Evolutionary conservation across 139 green algal species (phyloP), one percentile per base, ranked within the genome.

Genomic region (Closterium sp.): DNA sequence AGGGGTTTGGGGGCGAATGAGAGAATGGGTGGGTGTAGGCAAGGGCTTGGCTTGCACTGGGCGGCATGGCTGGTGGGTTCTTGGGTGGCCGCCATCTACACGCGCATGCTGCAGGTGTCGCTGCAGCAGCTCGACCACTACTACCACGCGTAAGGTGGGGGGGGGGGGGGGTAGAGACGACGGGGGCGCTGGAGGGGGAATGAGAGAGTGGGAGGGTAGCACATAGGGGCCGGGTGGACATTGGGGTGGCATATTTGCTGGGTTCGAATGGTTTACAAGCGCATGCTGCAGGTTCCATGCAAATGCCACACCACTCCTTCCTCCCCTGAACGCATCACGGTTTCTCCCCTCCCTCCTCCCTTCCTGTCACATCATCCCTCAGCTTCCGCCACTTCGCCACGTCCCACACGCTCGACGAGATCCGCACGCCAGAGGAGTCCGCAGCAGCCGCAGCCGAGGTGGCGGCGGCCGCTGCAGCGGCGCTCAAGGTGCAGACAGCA

Each of bases 71-170:
- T 55, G 4, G 36, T 55, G 4, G 36, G 36, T 12, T 55, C 36
- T 4, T 55, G 36, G 36, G 36, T 97, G 2, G 95, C 94, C 0
- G 66, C 92, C 2, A 66, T 9, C 4, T 9, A 12, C 38, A 66
- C 38, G 38, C 38, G 38, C 38, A 66, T 97, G 25, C 94, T 98
- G 36, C 55, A 69, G 3, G 95, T 94, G 38, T 96, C 96, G 1
- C 36, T 97, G 8, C 91, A 95, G 84, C 93, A 97, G 34, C 90
- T 98, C 33, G 95, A 97, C 36, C 87, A 93, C 0, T 98, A 97
- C 93, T 94, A 94, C 34, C 92, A 89, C 36, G 96, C 93, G 95
- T 97, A 87, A 76, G 88, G 66, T 6, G 4, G 88, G 7, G 28
- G 33, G 30, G 12, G 12, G 28, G 12, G 33, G 12, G 31, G 87